A percentile compares a stretch with the other conserved stretches of the same genome.
phyloP scores from a whole-genome alignment of 495 filamentous ascomycete species.

The Delitschia confertaspora region DNA sequence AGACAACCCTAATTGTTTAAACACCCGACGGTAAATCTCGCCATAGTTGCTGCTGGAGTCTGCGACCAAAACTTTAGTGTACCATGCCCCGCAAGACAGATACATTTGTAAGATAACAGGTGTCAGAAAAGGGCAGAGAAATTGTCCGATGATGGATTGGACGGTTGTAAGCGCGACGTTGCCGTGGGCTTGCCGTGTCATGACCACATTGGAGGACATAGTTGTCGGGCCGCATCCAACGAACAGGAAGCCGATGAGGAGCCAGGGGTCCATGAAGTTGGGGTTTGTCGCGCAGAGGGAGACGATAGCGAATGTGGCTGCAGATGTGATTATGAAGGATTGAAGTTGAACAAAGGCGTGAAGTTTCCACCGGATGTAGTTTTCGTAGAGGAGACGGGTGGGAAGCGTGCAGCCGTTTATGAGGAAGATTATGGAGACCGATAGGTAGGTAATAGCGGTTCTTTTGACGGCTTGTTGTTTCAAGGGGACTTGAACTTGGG shows the following conservation, averaged over 20 bases:
- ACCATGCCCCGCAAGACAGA: slow-evolving; percentile 33
- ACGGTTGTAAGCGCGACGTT: slow-evolving; percentile 38
- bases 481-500: slow-evolving; percentile 36
- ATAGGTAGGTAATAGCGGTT: slow-evolving; percentile 34
- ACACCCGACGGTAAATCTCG: slow-evolving; percentile 35
- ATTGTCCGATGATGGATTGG: slow-evolving; percentile 39
- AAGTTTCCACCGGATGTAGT: slow-evolving; percentile 35
- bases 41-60: slow-evolving; percentile 21
- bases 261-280: slow-evolving; percentile 37
- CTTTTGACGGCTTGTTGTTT: slow-evolving; percentile 33
- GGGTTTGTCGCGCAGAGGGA: slow-evolving; percentile 33
- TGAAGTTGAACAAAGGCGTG: slow-evolving; percentile 38
- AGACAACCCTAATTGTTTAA: slow-evolving; percentile 38
- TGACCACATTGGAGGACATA: slow-evolving; percentile 38
- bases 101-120: slow-evolving; percentile 39
- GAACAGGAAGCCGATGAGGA: slow-evolving; percentile 39
- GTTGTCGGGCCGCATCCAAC: slow-evolving; percentile 36
- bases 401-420: slow-evolving; percentile 39
- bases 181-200: slow-evolving; percentile 39
- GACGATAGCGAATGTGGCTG: slow-evolving; percentile 35
- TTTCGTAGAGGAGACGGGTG: slow-evolving; percentile 32
- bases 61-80: slow-evolving; percentile 34
- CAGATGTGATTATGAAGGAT: slow-evolving; percentile 37
- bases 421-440: slow-evolving; percentile 38
- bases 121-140: slow-evolving; percentile 38